Evolutionary conservation across 164 flowering plant genomes (phyloP).

Genomic region (Berberis thunbergii): DNA sequence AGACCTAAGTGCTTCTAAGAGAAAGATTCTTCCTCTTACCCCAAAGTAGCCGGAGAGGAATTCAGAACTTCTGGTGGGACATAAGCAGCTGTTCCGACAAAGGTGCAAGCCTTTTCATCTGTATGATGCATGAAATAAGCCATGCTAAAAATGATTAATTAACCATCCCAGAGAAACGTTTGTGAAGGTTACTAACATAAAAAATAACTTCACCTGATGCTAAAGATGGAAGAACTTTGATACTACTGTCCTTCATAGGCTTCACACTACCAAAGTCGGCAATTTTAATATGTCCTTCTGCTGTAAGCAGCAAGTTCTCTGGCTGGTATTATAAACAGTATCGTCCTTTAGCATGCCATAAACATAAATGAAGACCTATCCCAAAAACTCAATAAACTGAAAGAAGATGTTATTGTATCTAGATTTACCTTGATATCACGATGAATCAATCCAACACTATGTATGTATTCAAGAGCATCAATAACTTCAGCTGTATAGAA

Average conservation of each 20-base stretch:
- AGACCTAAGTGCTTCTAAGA: not conserved
- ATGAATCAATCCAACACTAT: conserved; percentile 89
- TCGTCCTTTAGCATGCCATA: conserved; percentile 1
- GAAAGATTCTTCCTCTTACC: conserved; percentile 33
- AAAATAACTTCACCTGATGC: conserved; percentile 45
- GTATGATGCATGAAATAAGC: conserved; percentile 13
- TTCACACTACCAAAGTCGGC: conserved; percentile 99
- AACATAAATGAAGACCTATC: not conserved
- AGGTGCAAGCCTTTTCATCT: conserved; percentile 97
- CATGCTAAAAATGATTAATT: conserved; percentile 1
- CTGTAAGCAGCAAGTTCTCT: conserved; percentile 86
- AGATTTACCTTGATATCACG: conserved; percentile 86
- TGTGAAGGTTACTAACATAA: not conserved
- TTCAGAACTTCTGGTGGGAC: conserved; percentile 99
- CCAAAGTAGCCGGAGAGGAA: conserved; percentile 95
- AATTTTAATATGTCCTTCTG: conserved; percentile 93
- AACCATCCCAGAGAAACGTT: not conserved
- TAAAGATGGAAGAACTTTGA: conserved; percentile 83
- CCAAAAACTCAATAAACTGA: not conserved
- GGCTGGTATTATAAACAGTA: conserved; percentile 57
- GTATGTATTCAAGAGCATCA: conserved; percentile 96
- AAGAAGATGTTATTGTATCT: not conserved
- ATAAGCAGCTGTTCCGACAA: conserved; percentile 99
- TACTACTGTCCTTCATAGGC: conserved; percentile 82
- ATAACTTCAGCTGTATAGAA: conserved; percentile 96